A percentile compares a stretch with the other conserved stretches of the same genome.
phyloP scores from a whole-genome alignment of 306 rosid genomes.

The Cicer bijugum region DNA sequence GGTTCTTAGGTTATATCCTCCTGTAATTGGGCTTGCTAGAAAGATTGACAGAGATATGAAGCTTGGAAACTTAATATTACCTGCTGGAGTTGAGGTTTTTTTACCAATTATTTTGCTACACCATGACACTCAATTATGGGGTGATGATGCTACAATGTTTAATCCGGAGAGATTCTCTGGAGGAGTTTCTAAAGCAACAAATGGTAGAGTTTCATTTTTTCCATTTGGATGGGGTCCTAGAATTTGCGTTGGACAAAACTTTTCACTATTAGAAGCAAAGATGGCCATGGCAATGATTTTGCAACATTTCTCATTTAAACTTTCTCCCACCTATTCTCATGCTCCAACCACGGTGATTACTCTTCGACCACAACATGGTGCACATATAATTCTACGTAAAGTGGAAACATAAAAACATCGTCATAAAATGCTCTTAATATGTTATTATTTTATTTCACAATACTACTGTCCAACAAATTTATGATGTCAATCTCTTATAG shows the following conservation, averaged over 20 bases:
- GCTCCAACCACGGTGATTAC: constrained; percentile 6
- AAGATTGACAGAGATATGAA: constrained; percentile 34
- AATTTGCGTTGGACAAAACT: constrained; percentile 60
- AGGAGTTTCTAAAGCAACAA: constrained; percentile 56
- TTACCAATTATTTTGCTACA: constrained; percentile 46
- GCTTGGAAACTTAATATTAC: constrained; percentile 50
- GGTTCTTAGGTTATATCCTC: constrained; percentile 63
- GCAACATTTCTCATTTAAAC: constrained; percentile 46
- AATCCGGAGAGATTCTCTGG: constrained; percentile 63
- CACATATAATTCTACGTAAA: constrained; percentile 33
- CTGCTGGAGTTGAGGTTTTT: constrained; percentile 46
- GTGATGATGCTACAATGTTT: constrained; percentile 58
- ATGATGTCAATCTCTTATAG: not conserved
- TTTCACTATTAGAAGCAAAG: constrained; percentile 49
- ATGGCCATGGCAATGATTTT: constrained; percentile 44
- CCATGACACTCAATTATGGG: constrained; percentile 60
- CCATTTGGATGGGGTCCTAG: constrained; percentile 61
- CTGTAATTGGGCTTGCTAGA: not conserved
- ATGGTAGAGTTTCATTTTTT: constrained; percentile 46
- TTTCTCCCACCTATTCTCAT: constrained; percentile 43
- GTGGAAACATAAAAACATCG: not conserved
- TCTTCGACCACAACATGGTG: constrained; percentile 38
- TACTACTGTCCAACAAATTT: not conserved
- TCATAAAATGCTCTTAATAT: too few species aligned
- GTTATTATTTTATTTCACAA: not conserved